phyloP scores from a whole-genome alignment of 495 filamentous ascomycete genomes.

The Mytilinidion resinicola region DNA sequence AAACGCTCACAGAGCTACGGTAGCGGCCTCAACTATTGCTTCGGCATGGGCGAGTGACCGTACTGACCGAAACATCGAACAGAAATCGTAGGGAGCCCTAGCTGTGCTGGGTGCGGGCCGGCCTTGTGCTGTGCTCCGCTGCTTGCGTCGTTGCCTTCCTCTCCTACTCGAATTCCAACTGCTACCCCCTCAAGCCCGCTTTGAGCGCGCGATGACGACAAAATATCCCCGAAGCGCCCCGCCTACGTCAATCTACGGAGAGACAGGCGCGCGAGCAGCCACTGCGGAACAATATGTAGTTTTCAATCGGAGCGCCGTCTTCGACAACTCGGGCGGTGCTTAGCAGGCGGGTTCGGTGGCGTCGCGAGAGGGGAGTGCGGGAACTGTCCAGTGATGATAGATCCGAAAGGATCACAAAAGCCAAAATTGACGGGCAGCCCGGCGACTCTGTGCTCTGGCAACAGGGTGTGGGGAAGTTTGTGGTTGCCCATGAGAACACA shows the following conservation, averaged over 20 bases:
- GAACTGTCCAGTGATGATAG: conserved; percentile 4
- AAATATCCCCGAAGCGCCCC: neutral
- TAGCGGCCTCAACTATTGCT: neutral
- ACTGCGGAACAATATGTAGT: neutral
- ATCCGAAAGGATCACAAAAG: neutral
- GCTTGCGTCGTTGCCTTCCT: neutral
- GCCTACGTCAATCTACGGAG: neutral
- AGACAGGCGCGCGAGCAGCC: neutral
- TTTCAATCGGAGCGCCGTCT: conserved; percentile 4
- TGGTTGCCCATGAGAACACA: conserved; percentile 11
- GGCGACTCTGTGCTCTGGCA: neutral
- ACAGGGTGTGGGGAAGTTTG: neutral
- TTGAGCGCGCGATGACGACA: conserved; percentile 1
- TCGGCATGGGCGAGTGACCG: neutral
- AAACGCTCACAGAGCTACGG: conserved; percentile 1
- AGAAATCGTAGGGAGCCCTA: neutral
- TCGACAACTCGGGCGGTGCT: neutral
- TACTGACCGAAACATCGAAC: neutral
- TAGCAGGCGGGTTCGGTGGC: neutral
- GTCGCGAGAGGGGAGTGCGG: neutral
- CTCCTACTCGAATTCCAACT: neutral
- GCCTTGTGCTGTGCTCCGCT: neutral
- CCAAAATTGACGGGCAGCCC: conserved; percentile 5
- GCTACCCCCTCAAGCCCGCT: neutral
- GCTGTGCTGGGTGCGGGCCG: neutral